Evolutionary conservation across 78 protist species (phyloP).

Genomic region (Tieghemostelium lacteum): DNA sequence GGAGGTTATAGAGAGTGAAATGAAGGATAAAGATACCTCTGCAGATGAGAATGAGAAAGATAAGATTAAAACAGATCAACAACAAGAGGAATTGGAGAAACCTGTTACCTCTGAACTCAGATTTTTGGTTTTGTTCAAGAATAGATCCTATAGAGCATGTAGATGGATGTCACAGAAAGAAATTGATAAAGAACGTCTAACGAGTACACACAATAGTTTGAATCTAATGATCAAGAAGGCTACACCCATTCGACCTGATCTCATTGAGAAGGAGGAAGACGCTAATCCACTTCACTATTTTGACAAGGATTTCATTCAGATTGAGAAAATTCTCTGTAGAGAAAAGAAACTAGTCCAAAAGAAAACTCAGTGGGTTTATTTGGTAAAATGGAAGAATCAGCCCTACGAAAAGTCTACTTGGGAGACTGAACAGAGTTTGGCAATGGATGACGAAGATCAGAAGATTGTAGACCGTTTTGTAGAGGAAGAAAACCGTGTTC

Average conservation of each 20-base stretch:
- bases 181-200: slow-evolving; percentile 15
- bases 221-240: slow-evolving; percentile 20
- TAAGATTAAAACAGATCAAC: neutral
- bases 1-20: neutral
- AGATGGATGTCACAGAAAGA: slow-evolving; percentile 66
- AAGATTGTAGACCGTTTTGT: neutral
- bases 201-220: neutral
- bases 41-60: neutral
- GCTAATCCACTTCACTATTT: slow-evolving; percentile 63
- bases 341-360: neutral
- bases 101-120: slow-evolving; percentile 10
- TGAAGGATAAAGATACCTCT: neutral
- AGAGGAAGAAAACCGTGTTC: neutral
- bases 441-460: slow-evolving; percentile 4
- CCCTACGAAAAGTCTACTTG: slow-evolving; percentile 87
- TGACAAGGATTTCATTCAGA: slow-evolving; percentile 14
- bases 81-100: neutral
- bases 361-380: neutral
- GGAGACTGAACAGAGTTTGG: slow-evolving; percentile 43
- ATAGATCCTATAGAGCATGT: slow-evolving; percentile 31
- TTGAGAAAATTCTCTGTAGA: slow-evolving; percentile 61
- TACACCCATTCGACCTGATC: neutral
- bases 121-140: slow-evolving; percentile 37
- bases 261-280: slow-evolving; percentile 45
- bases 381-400: slow-evolving; percentile 87